phyloP scores from a whole-genome alignment of 495 filamentous ascomycete species.

The Xylaria telfairii region DNA sequence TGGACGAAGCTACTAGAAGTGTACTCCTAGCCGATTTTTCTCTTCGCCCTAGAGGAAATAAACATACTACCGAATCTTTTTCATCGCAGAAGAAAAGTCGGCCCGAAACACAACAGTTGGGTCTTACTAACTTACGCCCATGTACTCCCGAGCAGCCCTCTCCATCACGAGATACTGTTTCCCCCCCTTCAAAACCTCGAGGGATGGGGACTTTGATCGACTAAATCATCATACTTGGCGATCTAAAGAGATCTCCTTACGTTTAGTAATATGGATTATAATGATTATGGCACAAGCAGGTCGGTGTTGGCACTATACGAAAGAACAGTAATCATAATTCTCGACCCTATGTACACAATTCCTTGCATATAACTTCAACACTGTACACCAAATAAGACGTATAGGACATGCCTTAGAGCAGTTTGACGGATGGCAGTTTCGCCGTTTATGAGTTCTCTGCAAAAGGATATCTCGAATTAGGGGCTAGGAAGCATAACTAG shows the following conservation, averaged over 20 bases:
- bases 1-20: slow-evolving; percentile 13
- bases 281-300: neutral
- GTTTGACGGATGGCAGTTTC: neutral
- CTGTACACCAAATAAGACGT: neutral
- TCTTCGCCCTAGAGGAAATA: slow-evolving; percentile 34
- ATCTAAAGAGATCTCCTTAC: neutral
- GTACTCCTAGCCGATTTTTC: slow-evolving; percentile 35
- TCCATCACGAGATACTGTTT: slow-evolving; percentile 43
- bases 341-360: neutral
- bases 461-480: neutral
- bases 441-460: neutral
- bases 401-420: neutral
- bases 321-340: neutral
- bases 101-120: neutral
- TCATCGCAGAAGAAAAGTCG: slow-evolving; percentile 21
- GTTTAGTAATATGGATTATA: neutral
- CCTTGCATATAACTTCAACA: slow-evolving; percentile 1
- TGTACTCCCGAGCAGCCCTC: slow-evolving; percentile 31
- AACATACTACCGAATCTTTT: slow-evolving; percentile 4
- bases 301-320: neutral
- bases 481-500: neutral
- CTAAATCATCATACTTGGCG: slow-evolving; percentile 24
- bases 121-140: slow-evolving; percentile 16
- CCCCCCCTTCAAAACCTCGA: slow-evolving; percentile 49
- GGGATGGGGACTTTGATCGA: slow-evolving; percentile 51